phyloP scores from a whole-genome alignment of 2,329 filamentous ascomycete genomes.

The Aspergillus eucalypticola region DNA sequence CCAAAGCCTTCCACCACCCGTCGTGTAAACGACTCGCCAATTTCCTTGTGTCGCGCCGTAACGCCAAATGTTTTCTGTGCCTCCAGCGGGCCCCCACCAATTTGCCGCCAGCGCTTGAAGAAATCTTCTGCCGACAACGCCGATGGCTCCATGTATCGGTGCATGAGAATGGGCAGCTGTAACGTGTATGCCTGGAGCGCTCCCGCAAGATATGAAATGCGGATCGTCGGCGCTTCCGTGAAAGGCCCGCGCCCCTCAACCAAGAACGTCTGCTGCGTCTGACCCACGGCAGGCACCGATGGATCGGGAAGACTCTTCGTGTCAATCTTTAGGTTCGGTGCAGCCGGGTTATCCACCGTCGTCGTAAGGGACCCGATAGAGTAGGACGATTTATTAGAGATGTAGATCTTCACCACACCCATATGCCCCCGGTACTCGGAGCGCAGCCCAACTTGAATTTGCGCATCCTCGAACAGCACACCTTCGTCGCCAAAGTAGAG shows the following conservation, averaged over 20 bases:
- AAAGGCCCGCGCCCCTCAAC: conserved; percentile 86
- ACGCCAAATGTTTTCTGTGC: conserved; percentile 83
- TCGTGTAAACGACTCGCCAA: conserved; percentile 70
- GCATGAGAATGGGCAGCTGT: conserved; percentile 81
- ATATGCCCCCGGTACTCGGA: conserved; percentile 95
- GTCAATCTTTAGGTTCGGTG: conserved; percentile 75
- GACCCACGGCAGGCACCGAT: conserved; percentile 69
- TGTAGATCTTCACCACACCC: conserved; percentile 93
- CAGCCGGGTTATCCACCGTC: conserved; percentile 72
- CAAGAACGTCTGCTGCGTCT: conserved; percentile 92
- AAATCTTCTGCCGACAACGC: conserved; percentile 88
- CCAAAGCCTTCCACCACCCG: conserved; percentile 79
- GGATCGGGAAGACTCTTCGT: conserved; percentile 87
- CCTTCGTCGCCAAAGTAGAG: conserved; percentile 80
- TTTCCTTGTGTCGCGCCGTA: conserved; percentile 59
- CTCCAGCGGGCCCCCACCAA: conserved; percentile 83
- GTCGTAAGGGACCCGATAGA: conserved; percentile 90
- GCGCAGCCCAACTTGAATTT: conserved; percentile 87
- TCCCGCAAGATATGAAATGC: conserved; percentile 91
- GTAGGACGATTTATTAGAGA: conserved; percentile 87
- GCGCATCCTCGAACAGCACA: conserved; percentile 89
- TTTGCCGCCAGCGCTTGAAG: conserved; percentile 99
- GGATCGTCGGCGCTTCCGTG: conserved; percentile 77
- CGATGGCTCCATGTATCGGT: conserved; percentile 96
- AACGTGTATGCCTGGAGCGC: conserved; percentile 89